Conservation (phyloP, 805 yeast species). For the Danielia oregonensis region DNA sequence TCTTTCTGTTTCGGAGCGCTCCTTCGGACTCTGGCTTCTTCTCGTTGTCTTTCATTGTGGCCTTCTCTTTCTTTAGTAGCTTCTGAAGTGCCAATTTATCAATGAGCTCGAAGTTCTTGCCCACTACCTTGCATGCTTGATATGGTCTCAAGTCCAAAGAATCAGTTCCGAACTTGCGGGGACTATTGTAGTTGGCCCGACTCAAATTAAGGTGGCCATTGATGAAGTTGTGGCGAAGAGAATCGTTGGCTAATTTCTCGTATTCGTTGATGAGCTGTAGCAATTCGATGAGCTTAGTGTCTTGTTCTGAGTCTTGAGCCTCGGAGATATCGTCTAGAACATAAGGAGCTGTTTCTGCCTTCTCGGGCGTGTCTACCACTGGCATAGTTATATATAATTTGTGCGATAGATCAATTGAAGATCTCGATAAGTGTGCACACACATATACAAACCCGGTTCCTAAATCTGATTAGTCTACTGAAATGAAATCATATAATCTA, state of each 20-base stretch:
- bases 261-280: conserved; percentile 33
- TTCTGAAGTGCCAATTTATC: conserved; percentile 7
- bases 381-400: too few species aligned
- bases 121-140: conserved; percentile 21
- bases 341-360: not conserved
- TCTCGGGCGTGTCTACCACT: too few species aligned
- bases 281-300: conserved; percentile 10
- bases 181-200: conserved; percentile 40
- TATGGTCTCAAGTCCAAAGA: conserved; percentile 38
- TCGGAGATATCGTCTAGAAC: not conserved
- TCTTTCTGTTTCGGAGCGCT: conserved; percentile 1
- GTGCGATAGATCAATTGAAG: too few species aligned
- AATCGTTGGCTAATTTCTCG: conserved; percentile 20
- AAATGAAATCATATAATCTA: too few species aligned
- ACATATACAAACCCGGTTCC: too few species aligned
- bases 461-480: too few species aligned
- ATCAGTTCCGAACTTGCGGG: conserved; percentile 35
- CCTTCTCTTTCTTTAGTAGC: conserved; percentile 2
- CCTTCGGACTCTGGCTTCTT: not conserved
- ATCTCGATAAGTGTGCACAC: too few species aligned
- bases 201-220: conserved; percentile 41
- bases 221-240: conserved; percentile 19
- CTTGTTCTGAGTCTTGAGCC: not conserved
- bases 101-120: conserved; percentile 7
- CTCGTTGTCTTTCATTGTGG: conserved; percentile 2